phyloP scores from a whole-genome alignment of 2,329 filamentous ascomycete genomes.

The Pseudocercospora crystallina region DNA sequence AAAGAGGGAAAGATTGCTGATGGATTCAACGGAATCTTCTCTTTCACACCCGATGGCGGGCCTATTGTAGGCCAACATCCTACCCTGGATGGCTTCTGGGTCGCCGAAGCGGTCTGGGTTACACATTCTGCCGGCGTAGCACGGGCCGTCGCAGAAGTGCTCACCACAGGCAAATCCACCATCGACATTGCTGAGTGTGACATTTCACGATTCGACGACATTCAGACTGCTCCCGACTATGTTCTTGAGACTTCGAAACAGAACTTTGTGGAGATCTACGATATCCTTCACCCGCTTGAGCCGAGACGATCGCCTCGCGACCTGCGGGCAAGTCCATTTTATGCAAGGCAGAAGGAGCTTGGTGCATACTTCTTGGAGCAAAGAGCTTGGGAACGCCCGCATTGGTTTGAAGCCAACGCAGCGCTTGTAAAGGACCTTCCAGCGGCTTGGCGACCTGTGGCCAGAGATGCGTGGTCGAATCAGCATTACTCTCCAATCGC shows the following conservation, averaged over 20 bases:
- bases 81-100: slow-evolving; percentile 60
- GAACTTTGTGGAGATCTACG: slow-evolving; percentile 65
- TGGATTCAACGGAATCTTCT: slow-evolving; percentile 67
- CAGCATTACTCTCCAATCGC: slow-evolving; percentile 59
- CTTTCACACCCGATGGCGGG: slow-evolving; percentile 64
- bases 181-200: slow-evolving; percentile 62
- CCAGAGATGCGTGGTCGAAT: slow-evolving; percentile 60
- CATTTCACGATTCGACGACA: slow-evolving; percentile 60
- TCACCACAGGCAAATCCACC: slow-evolving; percentile 56
- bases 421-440: slow-evolving; percentile 54
- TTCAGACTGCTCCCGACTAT: slow-evolving; percentile 58
- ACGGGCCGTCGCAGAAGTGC: slow-evolving; percentile 58
- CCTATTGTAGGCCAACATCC: slow-evolving; percentile 60
- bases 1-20: slow-evolving; percentile 53
- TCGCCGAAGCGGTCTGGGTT: slow-evolving; percentile 67
- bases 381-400: slow-evolving; percentile 62
- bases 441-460: slow-evolving; percentile 53
- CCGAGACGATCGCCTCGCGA: slow-evolving; percentile 59
- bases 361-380: slow-evolving; percentile 61
- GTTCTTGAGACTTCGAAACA: slow-evolving; percentile 60
- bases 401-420: slow-evolving; percentile 61
- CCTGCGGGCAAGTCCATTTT: slow-evolving; percentile 60
- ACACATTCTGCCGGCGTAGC: slow-evolving; percentile 65
- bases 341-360: slow-evolving; percentile 54
- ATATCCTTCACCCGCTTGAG: slow-evolving; percentile 62